phyloP scores from a whole-genome alignment of 345 rosid species.

The Boechera stricta region DNA sequence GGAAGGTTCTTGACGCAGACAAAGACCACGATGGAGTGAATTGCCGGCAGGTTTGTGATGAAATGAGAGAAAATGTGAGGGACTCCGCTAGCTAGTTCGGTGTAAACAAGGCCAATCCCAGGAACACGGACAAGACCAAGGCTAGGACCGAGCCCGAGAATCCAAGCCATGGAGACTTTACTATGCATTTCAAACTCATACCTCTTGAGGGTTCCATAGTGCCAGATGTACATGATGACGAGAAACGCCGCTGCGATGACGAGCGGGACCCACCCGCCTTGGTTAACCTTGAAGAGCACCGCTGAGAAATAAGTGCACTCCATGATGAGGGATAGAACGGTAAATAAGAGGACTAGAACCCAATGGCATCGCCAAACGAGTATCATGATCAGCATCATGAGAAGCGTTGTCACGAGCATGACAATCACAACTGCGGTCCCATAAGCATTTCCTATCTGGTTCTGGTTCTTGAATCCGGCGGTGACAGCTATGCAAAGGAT shows the following conservation, averaged over 20 bases:
- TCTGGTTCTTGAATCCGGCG: conserved; percentile 73
- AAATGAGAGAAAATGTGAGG: conserved; percentile 87
- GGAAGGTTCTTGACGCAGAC: conserved; percentile 84
- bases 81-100: conserved; percentile 80
- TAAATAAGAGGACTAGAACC: conserved; percentile 64
- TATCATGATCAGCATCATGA: conserved; percentile 78
- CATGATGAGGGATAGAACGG: conserved; percentile 55
- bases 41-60: conserved; percentile 80
- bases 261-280: conserved; percentile 87
- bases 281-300: conserved; percentile 70
- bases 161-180: conserved; percentile 84
- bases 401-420: conserved; percentile 79
- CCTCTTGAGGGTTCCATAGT: conserved; percentile 71
- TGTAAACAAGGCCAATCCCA: conserved; percentile 79
- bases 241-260: conserved; percentile 73
- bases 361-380: conserved; percentile 82
- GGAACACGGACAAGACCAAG: conserved; percentile 86
- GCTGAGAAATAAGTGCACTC: conserved; percentile 79
- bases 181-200: conserved; percentile 83
- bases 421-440: conserved; percentile 87
- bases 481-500: conserved; percentile 76
- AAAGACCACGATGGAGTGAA: conserved; percentile 68
- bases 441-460: conserved; percentile 81
- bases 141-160: conserved; percentile 81
- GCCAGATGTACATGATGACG: conserved; percentile 75